Conservation (phyloP, 164 flowering plant species). For the Annona cherimola region DNA sequence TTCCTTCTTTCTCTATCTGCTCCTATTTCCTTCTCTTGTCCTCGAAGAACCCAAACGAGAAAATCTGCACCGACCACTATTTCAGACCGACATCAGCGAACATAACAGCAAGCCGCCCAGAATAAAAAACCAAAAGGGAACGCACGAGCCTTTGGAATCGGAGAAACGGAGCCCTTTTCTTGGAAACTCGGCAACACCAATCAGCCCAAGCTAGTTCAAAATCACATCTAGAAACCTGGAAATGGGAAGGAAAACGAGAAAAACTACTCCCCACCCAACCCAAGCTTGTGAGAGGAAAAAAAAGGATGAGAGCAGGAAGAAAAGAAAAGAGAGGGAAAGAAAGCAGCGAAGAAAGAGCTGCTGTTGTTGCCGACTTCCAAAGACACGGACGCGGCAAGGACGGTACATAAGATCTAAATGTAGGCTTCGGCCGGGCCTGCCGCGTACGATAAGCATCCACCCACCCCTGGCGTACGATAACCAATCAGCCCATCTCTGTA, state of each 20-base stretch:
- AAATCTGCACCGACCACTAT: too few relatives aligned
- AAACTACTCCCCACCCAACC: too few relatives aligned
- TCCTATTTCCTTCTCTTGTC: neutral
- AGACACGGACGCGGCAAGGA: constrained; percentile 10
- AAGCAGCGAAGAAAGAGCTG: neutral
- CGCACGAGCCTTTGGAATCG: too few relatives aligned
- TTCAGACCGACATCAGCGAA: too few relatives aligned
- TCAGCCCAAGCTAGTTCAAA: neutral
- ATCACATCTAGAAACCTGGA: neutral
- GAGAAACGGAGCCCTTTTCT: too few relatives aligned
- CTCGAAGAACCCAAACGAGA: neutral
- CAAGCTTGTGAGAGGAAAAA: too few relatives aligned
- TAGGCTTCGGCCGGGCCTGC: neutral
- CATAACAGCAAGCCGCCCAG: too few relatives aligned
- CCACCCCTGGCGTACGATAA: constrained; percentile 12
- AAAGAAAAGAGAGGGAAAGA: neutral
- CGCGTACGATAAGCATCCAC: neutral
- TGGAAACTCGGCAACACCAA: too few relatives aligned
- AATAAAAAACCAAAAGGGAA: too few relatives aligned
- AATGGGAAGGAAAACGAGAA: neutral
- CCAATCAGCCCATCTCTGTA: neutral
- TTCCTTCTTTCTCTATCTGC: neutral
- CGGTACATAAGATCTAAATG: constrained; percentile 1
- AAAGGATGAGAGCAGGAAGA: neutral
- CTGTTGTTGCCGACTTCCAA: constrained; percentile 1